Evolutionary conservation across 148 eudicot genomes (phyloP).

Genomic region (Gaultheria prostrata): DNA sequence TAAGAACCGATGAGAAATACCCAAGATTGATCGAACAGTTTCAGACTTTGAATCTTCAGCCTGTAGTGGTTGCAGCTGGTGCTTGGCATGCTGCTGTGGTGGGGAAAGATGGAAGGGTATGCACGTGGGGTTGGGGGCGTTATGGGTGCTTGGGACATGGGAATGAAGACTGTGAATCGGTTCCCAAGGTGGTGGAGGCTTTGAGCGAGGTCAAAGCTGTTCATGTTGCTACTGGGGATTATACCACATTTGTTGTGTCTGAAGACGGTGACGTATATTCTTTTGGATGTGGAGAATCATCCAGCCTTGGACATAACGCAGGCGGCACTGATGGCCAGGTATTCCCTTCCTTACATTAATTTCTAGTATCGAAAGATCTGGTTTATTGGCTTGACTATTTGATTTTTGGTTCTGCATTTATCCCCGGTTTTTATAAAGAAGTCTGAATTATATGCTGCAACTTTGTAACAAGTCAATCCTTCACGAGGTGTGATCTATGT

Average conservation of each 20-base stretch:
- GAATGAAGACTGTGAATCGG: constrained; percentile 77
- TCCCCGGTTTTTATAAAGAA: not conserved
- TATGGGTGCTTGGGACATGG: constrained; percentile 94
- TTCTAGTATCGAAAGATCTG: not conserved
- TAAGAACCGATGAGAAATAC: constrained; percentile 64
- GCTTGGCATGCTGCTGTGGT: constrained; percentile 98
- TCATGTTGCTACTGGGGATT: constrained; percentile 91
- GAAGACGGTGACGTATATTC: constrained; percentile 79
- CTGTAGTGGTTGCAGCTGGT: constrained; percentile 82
- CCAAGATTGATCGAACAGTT: constrained; percentile 79
- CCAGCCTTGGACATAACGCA: constrained; percentile 77
- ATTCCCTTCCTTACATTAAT: not conserved
- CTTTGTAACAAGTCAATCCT: not conserved
- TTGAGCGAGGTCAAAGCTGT: constrained; percentile 72
- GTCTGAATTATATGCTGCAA: not conserved
- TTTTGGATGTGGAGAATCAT: constrained; percentile 91
- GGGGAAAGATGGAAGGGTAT: constrained; percentile 87
- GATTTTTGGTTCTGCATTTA: no score
- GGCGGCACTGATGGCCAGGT: constrained; percentile 65
- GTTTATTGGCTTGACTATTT: no score
- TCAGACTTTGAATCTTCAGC: constrained; percentile 67
- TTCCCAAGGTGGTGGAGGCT: constrained; percentile 84
- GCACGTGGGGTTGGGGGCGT: constrained; percentile 99
- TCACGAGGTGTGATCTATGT: not conserved
- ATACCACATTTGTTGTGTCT: constrained; percentile 85